These are phyloP conservation scores for Rhizopogon rudus DNA, from an alignment of 768 basidiomycete genomes.

Conservation along the genomic window DNA sequence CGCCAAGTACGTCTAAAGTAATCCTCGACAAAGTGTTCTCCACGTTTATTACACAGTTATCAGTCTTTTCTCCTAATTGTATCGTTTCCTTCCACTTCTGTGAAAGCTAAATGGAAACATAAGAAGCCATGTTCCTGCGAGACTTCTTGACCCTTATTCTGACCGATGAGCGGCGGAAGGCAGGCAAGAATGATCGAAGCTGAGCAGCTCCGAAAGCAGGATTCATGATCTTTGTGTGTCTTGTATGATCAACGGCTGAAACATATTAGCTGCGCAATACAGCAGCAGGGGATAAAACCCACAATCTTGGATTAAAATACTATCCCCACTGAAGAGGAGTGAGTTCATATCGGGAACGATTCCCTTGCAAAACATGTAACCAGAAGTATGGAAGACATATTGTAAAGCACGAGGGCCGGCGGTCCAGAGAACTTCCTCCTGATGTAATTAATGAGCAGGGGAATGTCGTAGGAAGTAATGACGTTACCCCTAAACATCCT, in stretches of 20 bases:
- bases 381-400: conserved; percentile 23
- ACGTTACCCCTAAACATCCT: conserved; percentile 7
- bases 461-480: background rate
- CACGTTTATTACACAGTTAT: conserved; percentile 13
- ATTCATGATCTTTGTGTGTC: conserved; percentile 25
- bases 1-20: conserved; percentile 25
- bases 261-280: background rate
- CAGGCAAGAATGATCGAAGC: conserved; percentile 17
- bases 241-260: conserved; percentile 17
- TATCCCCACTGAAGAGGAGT: conserved; percentile 18
- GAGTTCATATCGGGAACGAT: conserved; percentile 1
- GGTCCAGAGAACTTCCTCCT: conserved; percentile 25
- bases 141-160: conserved; percentile 4
- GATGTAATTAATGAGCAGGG: background rate
- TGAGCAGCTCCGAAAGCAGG: conserved; percentile 23
- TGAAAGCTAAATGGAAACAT: conserved; percentile 12
- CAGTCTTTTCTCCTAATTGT: background rate
- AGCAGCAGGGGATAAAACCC: background rate
- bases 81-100: conserved; percentile 19
- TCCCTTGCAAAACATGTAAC: conserved; percentile 22
- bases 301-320: conserved; percentile 16
- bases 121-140: background rate
- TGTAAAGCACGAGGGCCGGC: conserved; percentile 24
- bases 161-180: conserved; percentile 18
- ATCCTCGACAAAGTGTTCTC: conserved; percentile 13